Conservation (phyloP, 2,329 filamentous ascomycete genomes). For the Neonectria neomacrospora region DNA sequence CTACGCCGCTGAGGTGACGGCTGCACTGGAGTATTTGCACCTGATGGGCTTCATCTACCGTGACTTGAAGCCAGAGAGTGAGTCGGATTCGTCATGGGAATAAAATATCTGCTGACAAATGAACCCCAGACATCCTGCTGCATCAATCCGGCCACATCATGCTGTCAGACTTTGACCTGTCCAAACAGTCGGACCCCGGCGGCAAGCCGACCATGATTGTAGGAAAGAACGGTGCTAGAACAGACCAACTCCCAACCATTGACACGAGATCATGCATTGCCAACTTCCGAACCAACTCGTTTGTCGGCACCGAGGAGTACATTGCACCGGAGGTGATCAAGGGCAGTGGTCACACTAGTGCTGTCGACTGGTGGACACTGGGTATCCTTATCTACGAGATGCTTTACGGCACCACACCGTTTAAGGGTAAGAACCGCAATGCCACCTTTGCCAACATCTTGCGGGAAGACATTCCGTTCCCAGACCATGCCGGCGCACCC, state of each 20-base stretch:
- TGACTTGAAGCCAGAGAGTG: conserved; percentile 97
- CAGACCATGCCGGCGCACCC: conserved; percentile 84
- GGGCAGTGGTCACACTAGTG: conserved; percentile 96
- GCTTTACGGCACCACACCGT: conserved; percentile 97
- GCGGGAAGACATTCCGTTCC: conserved; percentile 94
- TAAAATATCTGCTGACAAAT: conserved; percentile 19
- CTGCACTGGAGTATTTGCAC: conserved; percentile 95
- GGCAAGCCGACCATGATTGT: conserved; percentile 98
- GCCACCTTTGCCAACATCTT: conserved; percentile 98
- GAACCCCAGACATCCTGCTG: conserved; percentile 82
- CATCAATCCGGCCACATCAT: conserved; percentile 99
- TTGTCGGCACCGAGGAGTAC: conserved; percentile 98
- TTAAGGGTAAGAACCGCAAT: conserved; percentile 99
- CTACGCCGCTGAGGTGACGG: conserved; percentile 97
- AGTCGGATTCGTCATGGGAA: conserved; percentile 51
- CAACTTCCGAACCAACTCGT: conserved; percentile 98
- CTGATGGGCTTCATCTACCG: conserved; percentile 99
- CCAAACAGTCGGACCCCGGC: conserved; percentile 95
- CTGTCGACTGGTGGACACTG: conserved; percentile 99
- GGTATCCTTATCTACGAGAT: conserved; percentile 99
- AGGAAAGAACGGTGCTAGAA: conserved; percentile 86
- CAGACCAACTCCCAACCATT: conserved; percentile 91
- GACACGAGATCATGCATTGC: conserved; percentile 98
- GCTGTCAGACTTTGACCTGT: conserved; percentile 98
- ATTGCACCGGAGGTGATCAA: conserved; percentile 99